A percentile compares a stretch with the other conserved stretches of the same genome.
Evolutionary conservation across 2,329 filamentous ascomycete species (phyloP).

Genomic region (Pseudogymnoascus sp.): DNA sequence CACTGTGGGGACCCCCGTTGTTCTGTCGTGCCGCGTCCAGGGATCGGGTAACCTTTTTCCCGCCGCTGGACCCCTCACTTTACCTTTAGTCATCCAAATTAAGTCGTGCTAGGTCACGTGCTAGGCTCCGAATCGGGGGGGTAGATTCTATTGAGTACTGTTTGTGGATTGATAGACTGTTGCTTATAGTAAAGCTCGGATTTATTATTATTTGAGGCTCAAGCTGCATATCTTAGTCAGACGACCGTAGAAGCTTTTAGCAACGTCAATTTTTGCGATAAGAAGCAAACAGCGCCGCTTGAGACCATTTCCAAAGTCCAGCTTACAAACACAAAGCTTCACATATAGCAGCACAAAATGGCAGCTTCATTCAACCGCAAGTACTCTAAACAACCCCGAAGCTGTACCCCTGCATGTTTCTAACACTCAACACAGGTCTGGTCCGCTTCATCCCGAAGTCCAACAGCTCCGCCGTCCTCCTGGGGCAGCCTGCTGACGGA

Average conservation of each 20-base stretch:
- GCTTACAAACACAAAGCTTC: conserved; percentile 1
- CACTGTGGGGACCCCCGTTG: neutral
- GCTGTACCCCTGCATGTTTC: neutral
- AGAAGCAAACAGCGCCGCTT: neutral
- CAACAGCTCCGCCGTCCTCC: conserved; percentile 39
- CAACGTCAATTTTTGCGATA: neutral
- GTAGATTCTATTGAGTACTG: neutral
- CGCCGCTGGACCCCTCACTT: neutral
- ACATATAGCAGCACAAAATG: neutral
- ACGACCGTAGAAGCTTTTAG: neutral
- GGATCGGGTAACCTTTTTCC: neutral
- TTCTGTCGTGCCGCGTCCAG: neutral
- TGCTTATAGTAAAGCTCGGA: neutral
- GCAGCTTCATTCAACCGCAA: conserved; percentile 10
- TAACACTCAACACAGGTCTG: conserved; percentile 37
- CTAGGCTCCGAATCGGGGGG: neutral
- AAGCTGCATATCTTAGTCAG: neutral
- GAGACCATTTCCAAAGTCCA: neutral
- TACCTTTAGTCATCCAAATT: neutral
- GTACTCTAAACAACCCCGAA: neutral
- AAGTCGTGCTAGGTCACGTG: neutral
- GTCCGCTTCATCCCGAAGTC: conserved; percentile 51
- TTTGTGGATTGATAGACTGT: neutral
- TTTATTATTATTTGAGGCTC: neutral
- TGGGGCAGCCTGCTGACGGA: conserved; percentile 48